Evolutionary conservation across 176 grass and related monocot species (phyloP).

Genomic region (Canna indica): DNA sequence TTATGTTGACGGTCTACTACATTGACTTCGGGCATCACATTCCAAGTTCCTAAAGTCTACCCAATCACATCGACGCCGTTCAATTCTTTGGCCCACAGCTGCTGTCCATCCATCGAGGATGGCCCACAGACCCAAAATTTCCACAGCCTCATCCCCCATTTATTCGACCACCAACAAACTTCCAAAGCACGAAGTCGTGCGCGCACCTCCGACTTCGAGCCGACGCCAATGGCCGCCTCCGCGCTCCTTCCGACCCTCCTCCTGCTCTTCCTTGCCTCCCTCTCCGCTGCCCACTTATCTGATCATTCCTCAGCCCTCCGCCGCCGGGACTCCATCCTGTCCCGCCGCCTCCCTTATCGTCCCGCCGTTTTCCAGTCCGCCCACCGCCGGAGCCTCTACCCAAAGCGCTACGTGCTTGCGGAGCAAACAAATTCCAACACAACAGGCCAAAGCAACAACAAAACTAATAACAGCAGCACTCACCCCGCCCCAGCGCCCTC

Average conservation of each 20-base stretch:
- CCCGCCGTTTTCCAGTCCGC: neutral
- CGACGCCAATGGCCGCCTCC: neutral
- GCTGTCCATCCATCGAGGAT: neutral
- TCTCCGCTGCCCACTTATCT: neutral
- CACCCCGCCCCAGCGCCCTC: neutral
- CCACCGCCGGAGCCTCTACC: neutral
- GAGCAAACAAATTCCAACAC: neutral
- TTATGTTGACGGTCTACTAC: neutral
- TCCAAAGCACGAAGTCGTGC: neutral
- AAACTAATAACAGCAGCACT: neutral
- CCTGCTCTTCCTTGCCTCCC: neutral
- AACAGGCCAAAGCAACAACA: neutral
- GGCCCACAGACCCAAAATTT: neutral
- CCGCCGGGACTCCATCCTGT: neutral
- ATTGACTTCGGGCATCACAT: neutral
- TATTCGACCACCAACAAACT: neutral
- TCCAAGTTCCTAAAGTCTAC: neutral
- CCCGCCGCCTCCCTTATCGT: neutral
- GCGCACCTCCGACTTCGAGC: neutral
- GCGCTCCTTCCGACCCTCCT: neutral
- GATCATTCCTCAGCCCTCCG: neutral
- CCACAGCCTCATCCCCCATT: neutral
- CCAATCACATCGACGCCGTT: neutral
- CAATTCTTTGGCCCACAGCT: neutral
- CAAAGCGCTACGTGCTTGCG: neutral